A percentile compares a stretch with the other conserved stretches of the same genome.
Conservation (phyloP, 73 alveolate genomes). For the Effrenium voratum region DNA sequence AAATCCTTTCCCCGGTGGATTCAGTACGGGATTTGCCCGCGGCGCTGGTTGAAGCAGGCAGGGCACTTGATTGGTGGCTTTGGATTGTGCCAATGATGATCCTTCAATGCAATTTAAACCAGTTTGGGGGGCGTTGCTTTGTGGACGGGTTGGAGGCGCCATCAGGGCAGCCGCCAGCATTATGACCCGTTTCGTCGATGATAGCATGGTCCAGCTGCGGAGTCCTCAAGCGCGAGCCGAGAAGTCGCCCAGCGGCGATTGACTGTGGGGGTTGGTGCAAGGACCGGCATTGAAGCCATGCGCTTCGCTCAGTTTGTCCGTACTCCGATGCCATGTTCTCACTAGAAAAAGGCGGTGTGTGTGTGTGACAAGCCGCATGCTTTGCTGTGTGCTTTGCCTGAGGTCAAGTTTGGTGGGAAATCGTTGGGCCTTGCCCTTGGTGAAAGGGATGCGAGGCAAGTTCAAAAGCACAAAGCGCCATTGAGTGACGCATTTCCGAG, state of each 20-base stretch:
- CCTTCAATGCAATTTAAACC: too few species aligned
- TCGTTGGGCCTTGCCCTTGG: constrained; percentile 33
- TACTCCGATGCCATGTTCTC: too few species aligned
- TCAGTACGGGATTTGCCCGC: constrained; percentile 79
- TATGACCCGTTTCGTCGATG: constrained; percentile 84
- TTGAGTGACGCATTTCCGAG: background rate
- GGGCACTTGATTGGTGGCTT: background rate
- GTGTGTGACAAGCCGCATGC: too few species aligned
- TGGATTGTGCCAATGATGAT: background rate
- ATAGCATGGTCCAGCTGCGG: constrained; percentile 65
- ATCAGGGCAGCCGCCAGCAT: constrained; percentile 89
- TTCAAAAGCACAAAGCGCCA: background rate
- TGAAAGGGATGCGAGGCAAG: background rate
- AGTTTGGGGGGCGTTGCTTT: background rate
- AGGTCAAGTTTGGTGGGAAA: constrained; percentile 83
- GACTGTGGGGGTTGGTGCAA: background rate
- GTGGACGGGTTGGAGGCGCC: constrained; percentile 29
- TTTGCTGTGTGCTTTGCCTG: background rate
- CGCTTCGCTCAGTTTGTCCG: background rate
- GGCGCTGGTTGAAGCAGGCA: constrained; percentile 88
- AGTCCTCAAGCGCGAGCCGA: background rate
- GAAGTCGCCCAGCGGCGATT: background rate
- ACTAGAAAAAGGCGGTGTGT: too few species aligned
- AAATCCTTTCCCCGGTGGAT: constrained; percentile 63
- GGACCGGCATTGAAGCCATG: constrained; percentile 93